Evolutionary conservation across 768 basidiomycete species (phyloP), one percentile per base, ranked within the genome.

Genomic region (Tricholoma saponaceum): DNA sequence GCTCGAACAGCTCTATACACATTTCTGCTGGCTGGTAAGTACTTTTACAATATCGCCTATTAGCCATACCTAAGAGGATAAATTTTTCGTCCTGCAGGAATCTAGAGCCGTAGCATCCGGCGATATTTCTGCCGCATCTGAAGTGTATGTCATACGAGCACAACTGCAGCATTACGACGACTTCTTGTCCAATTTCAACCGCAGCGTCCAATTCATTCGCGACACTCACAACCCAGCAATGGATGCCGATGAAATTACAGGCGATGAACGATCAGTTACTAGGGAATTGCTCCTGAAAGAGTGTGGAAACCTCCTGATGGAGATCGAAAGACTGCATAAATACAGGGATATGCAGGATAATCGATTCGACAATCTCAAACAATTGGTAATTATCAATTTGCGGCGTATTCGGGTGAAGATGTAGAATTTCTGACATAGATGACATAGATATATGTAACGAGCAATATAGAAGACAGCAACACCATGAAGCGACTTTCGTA

Each of bases 401-500:
- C 16, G 0, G 41, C 20, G 37, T 20, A 13, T 44, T 14, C 14
- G 44, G 80, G 79, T 75, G 9, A n/a, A n/a, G n/a, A n/a, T n/a
- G n/a, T n/a, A n/a, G n/a, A n/a, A n/a, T n/a, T n/a, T n/a, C n/a
- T n/a, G n/a, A n/a, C n/a, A n/a, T n/a, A n/a, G n/a, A n/a, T n/a
- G n/a, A n/a, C n/a, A n/a, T n/a, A n/a, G n/a, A n/a, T n/a, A n/a
- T 82, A 80, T 49, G 76, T 76, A 20, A 75, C 62, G 44, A 75
- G 80, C 28, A 81, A 79, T 61, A 75, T 82, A 32, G 74, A 76
- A 5, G 81, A 82, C 58, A 82, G 78, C 60, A 66, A 43, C 50
- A 78, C 77, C 14, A 80, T 80, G 74, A 79, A 79, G 55, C 74
- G 83, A 54, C 78, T 86, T 30, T 76, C 82, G 0, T 84, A 83